These are phyloP conservation scores for Aspergillus wentii DNA, from an alignment of 495 filamentous ascomycete species.

Conservation along the genomic window DNA sequence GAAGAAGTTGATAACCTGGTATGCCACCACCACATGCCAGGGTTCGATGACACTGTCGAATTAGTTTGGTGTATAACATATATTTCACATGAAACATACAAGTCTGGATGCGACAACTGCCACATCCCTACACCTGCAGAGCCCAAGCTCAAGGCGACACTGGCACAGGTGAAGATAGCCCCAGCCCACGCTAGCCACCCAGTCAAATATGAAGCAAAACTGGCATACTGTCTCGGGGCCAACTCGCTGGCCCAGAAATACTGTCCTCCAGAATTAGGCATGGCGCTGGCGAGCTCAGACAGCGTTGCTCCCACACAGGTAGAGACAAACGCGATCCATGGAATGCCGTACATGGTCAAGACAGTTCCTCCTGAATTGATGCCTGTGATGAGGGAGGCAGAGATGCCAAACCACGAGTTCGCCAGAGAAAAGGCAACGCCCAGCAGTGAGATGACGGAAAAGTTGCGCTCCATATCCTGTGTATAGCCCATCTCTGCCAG, in stretches of 20 bases:
- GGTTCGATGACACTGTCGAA: slow-evolving; percentile 33
- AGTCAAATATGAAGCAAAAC: slow-evolving; percentile 48
- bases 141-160: slow-evolving; percentile 45
- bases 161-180: slow-evolving; percentile 49
- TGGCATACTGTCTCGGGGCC: slow-evolving; percentile 38
- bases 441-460: slow-evolving; percentile 47
- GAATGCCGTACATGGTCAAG: slow-evolving; percentile 53
- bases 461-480: too few relatives aligned
- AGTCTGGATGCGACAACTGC: slow-evolving; percentile 47
- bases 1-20: slow-evolving; percentile 45
- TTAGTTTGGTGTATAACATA: slow-evolving; percentile 5
- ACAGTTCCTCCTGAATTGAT: slow-evolving; percentile 54
- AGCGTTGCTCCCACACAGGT: slow-evolving; percentile 50
- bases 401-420: slow-evolving; percentile 61
- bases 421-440: slow-evolving; percentile 53
- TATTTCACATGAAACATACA: slow-evolving; percentile 26
- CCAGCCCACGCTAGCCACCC: slow-evolving; percentile 53
- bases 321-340: slow-evolving; percentile 47
- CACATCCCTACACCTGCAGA: slow-evolving; percentile 47
- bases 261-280: slow-evolving; percentile 55
- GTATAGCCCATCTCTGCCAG: slow-evolving; percentile 51
- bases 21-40: slow-evolving; percentile 48
- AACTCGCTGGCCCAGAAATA: slow-evolving; percentile 57
- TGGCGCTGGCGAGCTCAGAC: slow-evolving; percentile 48
- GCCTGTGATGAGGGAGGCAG: slow-evolving; percentile 49